Evolutionary conservation across 2,329 filamentous ascomycete genomes (phyloP).

Genomic region (Nectriaceae sp.): DNA sequence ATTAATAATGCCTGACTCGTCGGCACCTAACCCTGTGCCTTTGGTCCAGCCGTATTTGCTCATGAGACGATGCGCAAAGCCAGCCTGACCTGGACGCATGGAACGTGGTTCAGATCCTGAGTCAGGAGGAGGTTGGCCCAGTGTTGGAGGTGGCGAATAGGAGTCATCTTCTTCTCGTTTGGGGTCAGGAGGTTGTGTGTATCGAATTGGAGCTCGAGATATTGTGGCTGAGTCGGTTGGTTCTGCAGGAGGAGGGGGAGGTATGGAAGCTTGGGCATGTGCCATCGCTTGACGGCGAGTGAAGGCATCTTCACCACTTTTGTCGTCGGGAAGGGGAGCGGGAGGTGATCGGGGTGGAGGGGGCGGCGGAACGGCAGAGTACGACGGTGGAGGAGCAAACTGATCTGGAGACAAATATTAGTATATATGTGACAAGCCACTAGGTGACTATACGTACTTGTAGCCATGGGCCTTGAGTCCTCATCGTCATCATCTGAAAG

Average conservation of each 20-base stretch:
- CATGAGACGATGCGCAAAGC: constrained; percentile 87
- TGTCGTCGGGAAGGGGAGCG: constrained; percentile 53
- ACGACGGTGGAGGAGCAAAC: constrained; percentile 61
- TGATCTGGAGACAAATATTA: constrained; percentile 44
- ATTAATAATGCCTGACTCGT: constrained; percentile 79
- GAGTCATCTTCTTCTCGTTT: constrained; percentile 42
- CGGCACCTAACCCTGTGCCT: constrained; percentile 83
- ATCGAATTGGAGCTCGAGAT: constrained; percentile 76
- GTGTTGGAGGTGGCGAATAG: constrained; percentile 48
- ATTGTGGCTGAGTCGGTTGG: constrained; percentile 60
- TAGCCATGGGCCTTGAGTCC: constrained; percentile 26
- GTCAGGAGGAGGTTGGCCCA: constrained; percentile 43
- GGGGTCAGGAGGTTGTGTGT: constrained; percentile 42
- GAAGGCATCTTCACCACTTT: constrained; percentile 71
- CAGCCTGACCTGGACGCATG: constrained; percentile 74
- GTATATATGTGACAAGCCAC: constrained; percentile 5
- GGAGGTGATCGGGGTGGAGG: constrained; percentile 53
- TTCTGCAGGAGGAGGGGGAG: constrained; percentile 37
- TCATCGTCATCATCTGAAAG: constrained; percentile 43
- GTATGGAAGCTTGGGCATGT: constrained; percentile 36
- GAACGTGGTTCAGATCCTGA: constrained; percentile 51
- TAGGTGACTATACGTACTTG: constrained; percentile 34
- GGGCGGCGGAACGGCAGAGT: constrained; percentile 59
- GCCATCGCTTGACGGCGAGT: constrained; percentile 62
- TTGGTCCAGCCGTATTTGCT: constrained; percentile 92